Evolutionary conservation across 805 yeast genomes (phyloP).

Genomic region (Starmerella powellii): DNA sequence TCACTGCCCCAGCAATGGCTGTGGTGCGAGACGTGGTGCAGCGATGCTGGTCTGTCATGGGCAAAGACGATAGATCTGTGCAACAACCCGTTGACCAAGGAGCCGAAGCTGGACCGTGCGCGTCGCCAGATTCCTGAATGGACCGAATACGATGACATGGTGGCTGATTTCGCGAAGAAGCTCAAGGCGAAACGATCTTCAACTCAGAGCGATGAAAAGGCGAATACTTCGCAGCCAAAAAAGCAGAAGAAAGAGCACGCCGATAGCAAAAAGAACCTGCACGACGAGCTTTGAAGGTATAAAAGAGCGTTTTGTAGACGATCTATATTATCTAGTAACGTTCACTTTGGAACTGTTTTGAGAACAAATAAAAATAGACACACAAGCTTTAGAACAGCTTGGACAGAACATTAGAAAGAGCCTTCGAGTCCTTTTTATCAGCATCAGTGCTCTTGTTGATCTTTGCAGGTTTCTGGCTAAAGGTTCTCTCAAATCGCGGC

Average conservation of each 20-base stretch:
- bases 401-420: constrained; percentile 20
- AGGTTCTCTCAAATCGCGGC: constrained; percentile 36
- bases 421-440: constrained; percentile 2
- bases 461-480: constrained; percentile 54
- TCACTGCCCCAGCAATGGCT: constrained; percentile 75
- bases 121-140: constrained; percentile 70
- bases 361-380: neutral
- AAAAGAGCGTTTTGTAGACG: too few species aligned
- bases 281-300: neutral
- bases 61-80: constrained; percentile 79
- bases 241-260: neutral
- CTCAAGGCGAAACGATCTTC: constrained; percentile 3
- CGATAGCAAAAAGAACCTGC: neutral
- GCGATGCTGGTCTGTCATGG: constrained; percentile 42
- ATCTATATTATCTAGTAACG: too few species aligned
- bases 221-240: neutral
- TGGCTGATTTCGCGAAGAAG: constrained; percentile 26
- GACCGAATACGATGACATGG: constrained; percentile 50
- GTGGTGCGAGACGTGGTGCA: constrained; percentile 93
- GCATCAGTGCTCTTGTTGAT: constrained; percentile 6
- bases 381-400: constrained; percentile 17
- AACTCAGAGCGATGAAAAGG: neutral
- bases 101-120: constrained; percentile 64
- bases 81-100: constrained; percentile 72
- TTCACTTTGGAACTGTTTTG: too few species aligned